Conservation (phyloP, 2,329 filamentous ascomycete genomes). For the Exophiala phaeomuriformis region DNA sequence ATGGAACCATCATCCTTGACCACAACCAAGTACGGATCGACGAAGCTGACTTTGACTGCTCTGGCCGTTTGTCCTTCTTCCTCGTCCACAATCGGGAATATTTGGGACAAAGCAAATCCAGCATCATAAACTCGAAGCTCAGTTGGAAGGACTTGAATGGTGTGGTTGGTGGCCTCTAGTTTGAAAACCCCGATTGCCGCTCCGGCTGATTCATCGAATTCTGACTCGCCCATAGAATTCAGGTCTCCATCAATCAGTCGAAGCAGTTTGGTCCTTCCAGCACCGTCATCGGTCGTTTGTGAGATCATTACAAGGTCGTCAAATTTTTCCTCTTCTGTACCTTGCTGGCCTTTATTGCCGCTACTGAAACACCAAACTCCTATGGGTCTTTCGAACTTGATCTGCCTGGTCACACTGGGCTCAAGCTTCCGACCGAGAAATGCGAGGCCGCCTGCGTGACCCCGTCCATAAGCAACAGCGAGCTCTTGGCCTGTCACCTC, state of each 20-base stretch:
- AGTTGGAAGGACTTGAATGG: conserved; percentile 79
- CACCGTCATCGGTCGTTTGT: conserved; percentile 57
- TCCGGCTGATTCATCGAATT: conserved; percentile 86
- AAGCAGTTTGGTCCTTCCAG: conserved; percentile 72
- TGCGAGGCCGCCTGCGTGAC: conserved; percentile 61
- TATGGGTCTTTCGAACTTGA: conserved; percentile 64
- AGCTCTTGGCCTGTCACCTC: conserved; percentile 50
- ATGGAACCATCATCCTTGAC: conserved; percentile 76
- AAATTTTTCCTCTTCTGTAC: conserved; percentile 50
- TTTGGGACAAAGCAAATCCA: conserved; percentile 81
- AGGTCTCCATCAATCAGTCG: conserved; percentile 65
- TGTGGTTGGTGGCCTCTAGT: conserved; percentile 69
- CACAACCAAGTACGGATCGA: conserved; percentile 77
- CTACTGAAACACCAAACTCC: conserved; percentile 75
- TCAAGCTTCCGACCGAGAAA: conserved; percentile 72
- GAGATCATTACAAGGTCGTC: conserved; percentile 79
- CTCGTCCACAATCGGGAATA: conserved; percentile 87
- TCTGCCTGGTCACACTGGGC: conserved; percentile 61
- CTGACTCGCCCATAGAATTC: conserved; percentile 69
- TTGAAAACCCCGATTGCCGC: conserved; percentile 78
- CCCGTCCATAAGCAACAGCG: conserved; percentile 47
- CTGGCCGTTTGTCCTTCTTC: conserved; percentile 70
- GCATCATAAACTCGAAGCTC: conserved; percentile 88
- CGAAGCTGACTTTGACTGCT: conserved; percentile 72
- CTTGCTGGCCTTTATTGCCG: conserved; percentile 48